These are phyloP conservation scores for Dactylellina haptotyla DNA, from an alignment of 2,329 filamentous ascomycete species.

Conservation along the genomic window DNA sequence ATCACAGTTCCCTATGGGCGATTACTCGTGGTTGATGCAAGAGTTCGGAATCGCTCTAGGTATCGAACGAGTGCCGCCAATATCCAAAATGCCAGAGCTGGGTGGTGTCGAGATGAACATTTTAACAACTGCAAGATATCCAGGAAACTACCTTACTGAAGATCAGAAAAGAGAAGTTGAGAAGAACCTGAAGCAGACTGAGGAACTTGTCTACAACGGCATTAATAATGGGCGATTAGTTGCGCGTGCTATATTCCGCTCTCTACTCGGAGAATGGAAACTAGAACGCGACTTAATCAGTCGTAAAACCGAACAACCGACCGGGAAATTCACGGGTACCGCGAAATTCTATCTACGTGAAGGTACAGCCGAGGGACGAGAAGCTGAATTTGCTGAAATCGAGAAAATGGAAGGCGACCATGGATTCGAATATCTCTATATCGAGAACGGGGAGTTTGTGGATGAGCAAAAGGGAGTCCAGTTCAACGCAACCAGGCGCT, in stretches of 20 bases:
- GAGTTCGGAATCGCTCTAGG: constrained; percentile 72
- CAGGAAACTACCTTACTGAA: constrained; percentile 61
- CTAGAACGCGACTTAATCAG: constrained; percentile 70
- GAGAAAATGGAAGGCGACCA: constrained; percentile 58
- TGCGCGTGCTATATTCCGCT: constrained; percentile 74
- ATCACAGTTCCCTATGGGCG: constrained; percentile 82
- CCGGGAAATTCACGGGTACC: constrained; percentile 72
- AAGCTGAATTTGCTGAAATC: constrained; percentile 42
- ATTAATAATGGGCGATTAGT: constrained; percentile 67
- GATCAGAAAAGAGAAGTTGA: constrained; percentile 62
- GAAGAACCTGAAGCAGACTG: constrained; percentile 65
- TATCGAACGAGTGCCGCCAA: constrained; percentile 63
- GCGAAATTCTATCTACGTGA: constrained; percentile 72
- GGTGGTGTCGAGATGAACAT: constrained; percentile 66
- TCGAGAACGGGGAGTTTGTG: constrained; percentile 74
- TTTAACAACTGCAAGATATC: constrained; percentile 69
- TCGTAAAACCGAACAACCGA: constrained; percentile 69
- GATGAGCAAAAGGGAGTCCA: constrained; percentile 63
- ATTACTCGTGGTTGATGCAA: constrained; percentile 80
- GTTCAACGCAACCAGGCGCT: constrained; percentile 67
- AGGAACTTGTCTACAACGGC: constrained; percentile 62
- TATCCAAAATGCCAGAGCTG: constrained; percentile 61
- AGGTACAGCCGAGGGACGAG: constrained; percentile 68
- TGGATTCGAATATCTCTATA: constrained; percentile 73
- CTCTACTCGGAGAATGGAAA: constrained; percentile 75